Base-by-base conservation (phyloP, 768 basidiomycete species). In the Leccinum barrowsii region DNA sequence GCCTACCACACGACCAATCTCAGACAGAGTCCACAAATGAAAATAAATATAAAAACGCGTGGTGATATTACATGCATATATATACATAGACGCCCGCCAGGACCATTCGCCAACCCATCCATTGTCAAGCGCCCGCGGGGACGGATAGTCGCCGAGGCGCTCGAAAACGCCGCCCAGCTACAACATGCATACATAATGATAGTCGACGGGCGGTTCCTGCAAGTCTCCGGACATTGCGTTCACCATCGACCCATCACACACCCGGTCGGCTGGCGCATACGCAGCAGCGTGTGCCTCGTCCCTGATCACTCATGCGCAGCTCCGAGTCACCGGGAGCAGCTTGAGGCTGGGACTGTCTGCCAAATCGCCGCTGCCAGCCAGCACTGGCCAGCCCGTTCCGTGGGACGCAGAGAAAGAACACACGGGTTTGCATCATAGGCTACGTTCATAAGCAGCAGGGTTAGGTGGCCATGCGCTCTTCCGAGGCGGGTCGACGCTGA, bases 381-480 rank as follows among this genome's bases (percentile, higher is more conserved):
- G 37, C 12, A 32, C 40, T 19, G 17, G n/a, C 28, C 44, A 32
- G 3, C 32, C 46, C 11, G 26, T 49, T 15, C 56, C 32, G 19
- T 30, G 54, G 13, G 12, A 44, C 13, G 46, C 49, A 6, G 35
- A 57, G 2, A 8, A 22, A 13, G 48, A 44, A 28, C 59, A 58
- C 52, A 57, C 51, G 10, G 57, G 57, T 60, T 7, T 35, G 37
- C 46, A 58, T 59, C 12, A 34, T 34, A 34, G 58, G 2, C 28
- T 26, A 54, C 48, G 32, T 69, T 64, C 11, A 56, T 62, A 13
- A 34, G 53, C 64, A 19, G 54, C 40, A 11, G 60, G 60, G 1
- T 64, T 50, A 26, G 59, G 66, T 28, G 50, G 52, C 30, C 60
- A 57, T 50, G 54, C 32, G 24, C 42, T 50, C 26, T 57, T 64